A percentile compares a stretch with the other conserved stretches of the same genome.
phyloP scores from a whole-genome alignment of 306 rosid species.

The Crotalaria pallida region DNA sequence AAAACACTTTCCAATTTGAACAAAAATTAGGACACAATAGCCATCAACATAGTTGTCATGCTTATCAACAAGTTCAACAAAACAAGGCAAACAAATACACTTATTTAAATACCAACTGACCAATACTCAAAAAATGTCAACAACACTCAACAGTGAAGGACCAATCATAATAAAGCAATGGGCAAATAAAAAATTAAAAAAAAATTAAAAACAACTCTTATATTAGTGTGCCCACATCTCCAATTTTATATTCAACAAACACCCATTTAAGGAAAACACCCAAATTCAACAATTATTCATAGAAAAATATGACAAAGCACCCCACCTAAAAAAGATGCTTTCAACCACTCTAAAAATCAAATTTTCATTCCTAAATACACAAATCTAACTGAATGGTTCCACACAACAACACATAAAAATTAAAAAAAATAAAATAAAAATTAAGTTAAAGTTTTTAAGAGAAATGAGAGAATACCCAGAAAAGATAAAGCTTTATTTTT shows the following conservation, averaged over 20 bases:
- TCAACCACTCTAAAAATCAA: constrained; percentile 16
- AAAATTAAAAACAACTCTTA: constrained; percentile 18
- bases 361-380: neutral
- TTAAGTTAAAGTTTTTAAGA: neutral
- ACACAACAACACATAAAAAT: constrained; percentile 1
- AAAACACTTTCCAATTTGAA: neutral
- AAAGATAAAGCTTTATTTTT: constrained; percentile 25
- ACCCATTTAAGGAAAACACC: constrained; percentile 33
- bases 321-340: constrained; percentile 32
- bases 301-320: constrained; percentile 16
- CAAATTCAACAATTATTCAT: constrained; percentile 16
- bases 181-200: neutral
- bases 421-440: neutral
- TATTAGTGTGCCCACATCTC: constrained; percentile 30
- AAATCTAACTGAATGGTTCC: neutral
- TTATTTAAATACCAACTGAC: constrained; percentile 14
- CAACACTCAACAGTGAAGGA: constrained; percentile 22
- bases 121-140: constrained; percentile 23
- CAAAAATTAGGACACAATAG: neutral
- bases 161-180: constrained; percentile 31
- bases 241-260: constrained; percentile 36
- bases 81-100: constrained; percentile 17
- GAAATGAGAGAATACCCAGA: constrained; percentile 23
- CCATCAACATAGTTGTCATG: neutral
- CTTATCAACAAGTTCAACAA: constrained; percentile 18